phyloP scores from a whole-genome alignment of 1,284 basidiomycete species.

The Boletus semigastroideus region DNA sequence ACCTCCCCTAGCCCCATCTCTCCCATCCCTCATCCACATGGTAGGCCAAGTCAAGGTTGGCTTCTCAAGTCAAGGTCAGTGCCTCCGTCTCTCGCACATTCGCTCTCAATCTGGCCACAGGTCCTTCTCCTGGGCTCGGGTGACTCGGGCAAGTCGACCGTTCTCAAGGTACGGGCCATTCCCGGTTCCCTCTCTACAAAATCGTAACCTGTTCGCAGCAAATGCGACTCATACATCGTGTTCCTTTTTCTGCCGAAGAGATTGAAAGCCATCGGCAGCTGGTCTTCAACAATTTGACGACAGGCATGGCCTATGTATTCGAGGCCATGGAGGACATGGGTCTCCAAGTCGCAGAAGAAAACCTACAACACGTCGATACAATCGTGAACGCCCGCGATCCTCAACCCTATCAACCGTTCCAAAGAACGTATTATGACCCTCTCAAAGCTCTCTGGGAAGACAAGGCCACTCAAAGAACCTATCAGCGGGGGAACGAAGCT shows the following conservation, averaged over 20 bases:
- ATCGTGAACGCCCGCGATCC: constrained; percentile 72
- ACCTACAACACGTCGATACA: constrained; percentile 54
- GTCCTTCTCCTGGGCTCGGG: constrained; percentile 91
- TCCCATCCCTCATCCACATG: neutral
- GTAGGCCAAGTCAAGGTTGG: constrained; percentile 67
- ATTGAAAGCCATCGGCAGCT: constrained; percentile 83
- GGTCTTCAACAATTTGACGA: constrained; percentile 88
- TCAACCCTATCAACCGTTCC: constrained; percentile 80
- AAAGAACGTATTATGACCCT: constrained; percentile 59
- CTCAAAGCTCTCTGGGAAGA: constrained; percentile 81
- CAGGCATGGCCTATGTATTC: constrained; percentile 79
- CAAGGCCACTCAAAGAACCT: constrained; percentile 69
- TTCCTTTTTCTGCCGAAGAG: constrained; percentile 75
- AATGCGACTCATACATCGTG: constrained; percentile 86
- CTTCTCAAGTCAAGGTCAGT: constrained; percentile 75
- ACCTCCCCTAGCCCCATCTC: neutral
- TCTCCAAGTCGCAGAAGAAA: constrained; percentile 65
- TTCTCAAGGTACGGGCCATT: constrained; percentile 66
- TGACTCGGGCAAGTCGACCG: constrained; percentile 91
- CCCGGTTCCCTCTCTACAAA: constrained; percentile 1
- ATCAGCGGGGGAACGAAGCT: constrained; percentile 78
- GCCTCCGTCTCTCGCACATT: neutral
- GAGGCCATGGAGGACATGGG: constrained; percentile 90
- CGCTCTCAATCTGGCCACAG: constrained; percentile 36
- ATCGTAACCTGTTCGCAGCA: constrained; percentile 49